Evolutionary conservation across 2,329 filamentous ascomycete species (phyloP).

Genomic region (Proliferodiscus dingleyae): DNA sequence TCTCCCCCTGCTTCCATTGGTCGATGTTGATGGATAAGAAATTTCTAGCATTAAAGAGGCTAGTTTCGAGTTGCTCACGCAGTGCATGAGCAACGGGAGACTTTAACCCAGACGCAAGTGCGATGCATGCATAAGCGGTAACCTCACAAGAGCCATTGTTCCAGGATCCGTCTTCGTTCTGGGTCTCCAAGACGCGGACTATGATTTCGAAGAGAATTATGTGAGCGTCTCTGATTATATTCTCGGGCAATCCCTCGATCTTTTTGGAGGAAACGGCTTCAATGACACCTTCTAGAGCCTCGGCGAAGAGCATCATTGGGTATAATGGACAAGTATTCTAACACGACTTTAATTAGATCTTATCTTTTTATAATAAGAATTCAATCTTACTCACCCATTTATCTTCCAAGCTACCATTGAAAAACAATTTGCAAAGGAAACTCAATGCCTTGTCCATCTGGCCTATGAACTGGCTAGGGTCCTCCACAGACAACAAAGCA

Average conservation of each 20-base stretch:
- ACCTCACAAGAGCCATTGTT: background rate
- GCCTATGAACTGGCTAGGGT: background rate
- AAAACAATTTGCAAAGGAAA: background rate
- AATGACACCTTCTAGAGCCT: no score
- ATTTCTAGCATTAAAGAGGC: background rate
- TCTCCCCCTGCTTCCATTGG: background rate
- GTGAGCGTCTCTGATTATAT: no score
- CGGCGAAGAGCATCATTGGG: conserved; percentile 2
- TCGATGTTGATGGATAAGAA: background rate
- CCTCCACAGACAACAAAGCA: background rate
- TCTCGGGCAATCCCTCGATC: no score
- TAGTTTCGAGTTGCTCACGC: background rate
- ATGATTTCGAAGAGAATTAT: background rate
- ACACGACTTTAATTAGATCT: no score
- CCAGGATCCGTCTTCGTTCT: conserved; percentile 1
- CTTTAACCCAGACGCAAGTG: background rate
- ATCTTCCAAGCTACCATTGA: background rate
- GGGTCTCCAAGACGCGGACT: background rate
- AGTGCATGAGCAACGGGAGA: background rate
- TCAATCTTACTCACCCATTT: conserved; percentile 9
- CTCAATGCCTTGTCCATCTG: background rate
- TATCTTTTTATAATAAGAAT: no score
- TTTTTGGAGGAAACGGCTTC: no score
- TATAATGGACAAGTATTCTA: no score
- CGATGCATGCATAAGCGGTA: conserved; percentile 4